Conservation (phyloP, 495 filamentous ascomycete genomes). For the Neurospora sp. region DNA sequence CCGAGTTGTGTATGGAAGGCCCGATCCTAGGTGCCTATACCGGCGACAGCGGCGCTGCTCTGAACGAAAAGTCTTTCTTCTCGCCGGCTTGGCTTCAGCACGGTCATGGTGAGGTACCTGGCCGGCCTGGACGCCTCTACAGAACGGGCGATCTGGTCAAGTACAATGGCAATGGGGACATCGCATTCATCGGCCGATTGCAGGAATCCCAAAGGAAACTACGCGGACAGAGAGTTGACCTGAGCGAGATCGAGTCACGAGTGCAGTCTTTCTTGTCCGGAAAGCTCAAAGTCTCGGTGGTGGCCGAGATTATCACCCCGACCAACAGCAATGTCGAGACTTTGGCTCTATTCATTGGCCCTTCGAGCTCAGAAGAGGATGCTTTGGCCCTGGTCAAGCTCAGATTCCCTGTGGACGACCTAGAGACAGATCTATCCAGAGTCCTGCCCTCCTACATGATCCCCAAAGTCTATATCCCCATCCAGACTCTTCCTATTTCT, state of each 20-base stretch:
- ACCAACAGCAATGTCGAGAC: neutral
- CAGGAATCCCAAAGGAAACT: constrained; percentile 32
- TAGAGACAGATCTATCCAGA: constrained; percentile 12
- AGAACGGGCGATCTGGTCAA: constrained; percentile 32
- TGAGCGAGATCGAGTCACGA: constrained; percentile 28
- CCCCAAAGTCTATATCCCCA: constrained; percentile 30
- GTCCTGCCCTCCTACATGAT: constrained; percentile 46
- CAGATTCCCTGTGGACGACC: neutral
- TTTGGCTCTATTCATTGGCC: constrained; percentile 20
- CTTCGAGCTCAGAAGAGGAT: constrained; percentile 18
- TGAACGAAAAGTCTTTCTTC: neutral
- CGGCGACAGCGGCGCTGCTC: constrained; percentile 5
- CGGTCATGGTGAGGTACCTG: constrained; percentile 2
- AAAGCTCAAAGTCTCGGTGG: constrained; percentile 2
- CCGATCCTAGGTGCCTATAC: constrained; percentile 40
- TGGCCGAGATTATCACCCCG: constrained; percentile 34
- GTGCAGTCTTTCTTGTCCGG: constrained; percentile 7
- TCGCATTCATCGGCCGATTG: constrained; percentile 20
- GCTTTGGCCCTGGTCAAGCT: neutral
- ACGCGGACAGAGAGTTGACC: constrained; percentile 28
- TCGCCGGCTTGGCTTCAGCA: constrained; percentile 29
- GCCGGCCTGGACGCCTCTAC: constrained; percentile 17
- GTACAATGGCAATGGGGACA: constrained; percentile 39
- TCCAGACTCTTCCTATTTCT: constrained; percentile 25
- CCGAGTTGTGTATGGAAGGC: constrained; percentile 39